Base-by-base conservation (phyloP, 2,329 filamentous ascomycete species). In the Penicillium olsonii region DNA sequence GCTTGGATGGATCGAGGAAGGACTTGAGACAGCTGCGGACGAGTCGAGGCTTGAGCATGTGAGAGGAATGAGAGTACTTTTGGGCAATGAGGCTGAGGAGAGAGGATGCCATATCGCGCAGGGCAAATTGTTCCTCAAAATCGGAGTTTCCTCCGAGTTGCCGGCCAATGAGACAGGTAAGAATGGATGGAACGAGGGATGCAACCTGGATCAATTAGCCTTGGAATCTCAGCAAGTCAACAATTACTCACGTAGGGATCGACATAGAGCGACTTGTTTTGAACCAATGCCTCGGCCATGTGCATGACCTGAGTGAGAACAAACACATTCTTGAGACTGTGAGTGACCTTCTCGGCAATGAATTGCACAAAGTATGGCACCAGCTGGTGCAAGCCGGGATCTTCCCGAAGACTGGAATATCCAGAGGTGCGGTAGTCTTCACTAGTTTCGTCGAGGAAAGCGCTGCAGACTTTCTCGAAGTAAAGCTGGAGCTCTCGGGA, bases 321-420 rank as follows among this genome's bases (percentile, higher is more conserved):
- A 67, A 96, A 96, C 2, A 92, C 81, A 68, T 95, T 89, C 72
- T 95, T 92, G 57, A 96, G 81, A 59, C 87, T 88, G 69, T 99
- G 94, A 1, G 94, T 97, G 42, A 99, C 90, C 71, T 96, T 94
- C 69, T 96, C 92, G 17, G 91, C 87, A 63, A 97, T 88, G 70
- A 96, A 97, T 68, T 95, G 91, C 52, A 96, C 87, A 63, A 97
- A 96, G 73, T 99, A 99, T 0, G 94, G 94, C 22, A 96, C 85
- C 9, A 99, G 83, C 72, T 99, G 94, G 68, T 99, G 94, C 33
- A 97, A 82, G 31, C 92, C 92, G 0, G 94, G 91, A 65, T 99
- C 94, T 49, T 90, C 88, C 42, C 87, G 82, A 19, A 99, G 83
- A 20, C 90, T 95, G 44, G 89, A 87, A 27, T 96, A 81, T 0